These are phyloP conservation scores for Paramecium primaurelia DNA, from an alignment of 73 alveolate genomes.

Conservation along the genomic window DNA sequence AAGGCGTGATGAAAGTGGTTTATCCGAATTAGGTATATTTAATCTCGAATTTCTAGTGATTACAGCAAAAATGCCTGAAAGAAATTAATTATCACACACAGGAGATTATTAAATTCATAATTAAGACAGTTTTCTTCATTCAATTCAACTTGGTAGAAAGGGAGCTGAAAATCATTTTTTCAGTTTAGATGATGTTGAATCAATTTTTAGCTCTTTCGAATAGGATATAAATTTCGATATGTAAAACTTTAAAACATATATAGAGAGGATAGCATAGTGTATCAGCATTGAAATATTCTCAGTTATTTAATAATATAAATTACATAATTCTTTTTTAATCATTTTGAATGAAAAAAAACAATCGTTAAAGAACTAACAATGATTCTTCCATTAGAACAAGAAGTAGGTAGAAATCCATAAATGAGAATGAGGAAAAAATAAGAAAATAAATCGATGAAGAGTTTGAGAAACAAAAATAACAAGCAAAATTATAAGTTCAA, in stretches of 20 bases:
- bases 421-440: neutral
- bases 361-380: neutral
- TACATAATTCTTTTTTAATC: neutral
- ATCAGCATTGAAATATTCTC: neutral
- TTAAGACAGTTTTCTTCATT: neutral
- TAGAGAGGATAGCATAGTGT: slow-evolving; percentile 8
- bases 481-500: neutral
- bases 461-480: neutral
- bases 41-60: neutral
- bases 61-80: neutral
- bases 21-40: neutral
- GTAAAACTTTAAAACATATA: neutral
- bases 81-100: neutral
- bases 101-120: neutral
- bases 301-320: neutral
- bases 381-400: neutral
- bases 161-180: slow-evolving; percentile 30
- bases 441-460: neutral
- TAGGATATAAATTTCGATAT: neutral
- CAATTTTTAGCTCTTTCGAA: neutral
- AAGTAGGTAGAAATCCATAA: neutral
- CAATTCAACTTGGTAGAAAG: slow-evolving; percentile 1
- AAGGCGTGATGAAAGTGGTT: neutral
- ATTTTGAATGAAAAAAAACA: neutral
- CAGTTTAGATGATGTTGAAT: neutral